phyloP scores from a whole-genome alignment of 768 basidiomycete species.

The Leccinellum luteum region DNA sequence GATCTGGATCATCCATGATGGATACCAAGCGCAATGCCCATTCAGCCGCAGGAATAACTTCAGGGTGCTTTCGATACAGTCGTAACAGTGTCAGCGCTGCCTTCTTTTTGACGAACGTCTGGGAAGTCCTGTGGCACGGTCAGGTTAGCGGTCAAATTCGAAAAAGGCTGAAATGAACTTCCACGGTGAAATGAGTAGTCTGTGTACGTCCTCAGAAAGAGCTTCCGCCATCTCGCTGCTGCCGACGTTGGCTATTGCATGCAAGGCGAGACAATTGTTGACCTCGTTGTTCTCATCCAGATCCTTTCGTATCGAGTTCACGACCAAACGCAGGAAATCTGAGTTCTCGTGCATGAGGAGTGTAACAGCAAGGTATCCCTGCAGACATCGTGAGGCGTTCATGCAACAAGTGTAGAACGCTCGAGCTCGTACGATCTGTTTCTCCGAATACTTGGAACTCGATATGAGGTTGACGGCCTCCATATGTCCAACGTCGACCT shows the following conservation, averaged over 20 bases:
- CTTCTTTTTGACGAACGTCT: conserved; percentile 97
- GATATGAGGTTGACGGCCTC: conserved; percentile 98
- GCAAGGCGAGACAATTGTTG: conserved; percentile 93
- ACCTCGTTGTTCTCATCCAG: conserved; percentile 92
- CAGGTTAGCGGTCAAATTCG: conserved; percentile 12
- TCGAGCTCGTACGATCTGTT: conserved; percentile 83
- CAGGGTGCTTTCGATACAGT: conserved; percentile 93
- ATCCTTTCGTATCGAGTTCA: conserved; percentile 98
- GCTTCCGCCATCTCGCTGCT: conserved; percentile 99
- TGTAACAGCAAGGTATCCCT: conserved; percentile 98
- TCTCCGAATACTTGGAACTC: conserved; percentile 94
- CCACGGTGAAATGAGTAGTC: conserved; percentile 91
- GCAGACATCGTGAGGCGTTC: conserved; percentile 5
- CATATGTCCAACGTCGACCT: conserved; percentile 99
- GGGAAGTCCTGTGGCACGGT: conserved; percentile 68
- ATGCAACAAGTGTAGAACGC: background rate
- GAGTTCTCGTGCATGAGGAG: conserved; percentile 99
- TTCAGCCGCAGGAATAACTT: conserved; percentile 88
- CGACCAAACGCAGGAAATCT: conserved; percentile 92
- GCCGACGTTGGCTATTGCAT: conserved; percentile 98
- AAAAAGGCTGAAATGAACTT: conserved; percentile 27
- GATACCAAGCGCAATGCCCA: conserved; percentile 96
- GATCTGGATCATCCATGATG: conserved; percentile 91
- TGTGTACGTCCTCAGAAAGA: conserved; percentile 89
- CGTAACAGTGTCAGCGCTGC: conserved; percentile 91